These are phyloP conservation scores for Pezizomycotina sp. DNA, from an alignment of 2,329 filamentous ascomycete species.

Conservation along the genomic window DNA sequence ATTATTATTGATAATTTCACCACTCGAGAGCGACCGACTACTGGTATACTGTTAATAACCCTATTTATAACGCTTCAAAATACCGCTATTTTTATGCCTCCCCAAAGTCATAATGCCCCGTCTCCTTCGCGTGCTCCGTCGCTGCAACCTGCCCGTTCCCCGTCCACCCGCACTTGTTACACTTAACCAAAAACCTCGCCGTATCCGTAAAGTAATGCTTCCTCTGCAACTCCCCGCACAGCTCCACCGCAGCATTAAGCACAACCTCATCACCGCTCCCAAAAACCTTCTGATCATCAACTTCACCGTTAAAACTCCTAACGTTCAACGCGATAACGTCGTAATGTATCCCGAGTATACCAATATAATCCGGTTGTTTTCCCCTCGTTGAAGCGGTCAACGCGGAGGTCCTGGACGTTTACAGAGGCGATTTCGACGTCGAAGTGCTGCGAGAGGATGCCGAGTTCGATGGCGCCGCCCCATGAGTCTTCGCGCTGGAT, in stretches of 20 bases:
- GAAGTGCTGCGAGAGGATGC: conserved; percentile 70
- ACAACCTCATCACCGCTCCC: conserved; percentile 44
- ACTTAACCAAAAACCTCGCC: conserved; percentile 58
- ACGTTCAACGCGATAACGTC: conserved; percentile 68
- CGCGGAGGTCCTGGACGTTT: conserved; percentile 34
- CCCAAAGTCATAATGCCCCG: conserved; percentile 44
- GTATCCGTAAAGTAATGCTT: conserved; percentile 83
- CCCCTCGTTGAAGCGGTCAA: conserved; percentile 40
- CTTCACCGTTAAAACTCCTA: conserved; percentile 39
- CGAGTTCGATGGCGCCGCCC: conserved; percentile 83
- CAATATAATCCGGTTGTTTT: conserved; percentile 51
- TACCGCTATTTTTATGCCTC: no score
- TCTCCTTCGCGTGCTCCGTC: conserved; percentile 43
- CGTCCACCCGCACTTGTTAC: conserved; percentile 54
- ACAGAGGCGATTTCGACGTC: conserved; percentile 44
- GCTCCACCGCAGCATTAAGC: conserved; percentile 47
- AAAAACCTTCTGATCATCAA: conserved; percentile 57
- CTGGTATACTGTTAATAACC: no score
- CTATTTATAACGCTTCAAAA: no score
- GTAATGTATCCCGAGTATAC: conserved; percentile 92
- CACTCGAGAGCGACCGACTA: no score
- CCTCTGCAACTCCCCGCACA: conserved; percentile 50
- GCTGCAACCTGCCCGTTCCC: conserved; percentile 51
- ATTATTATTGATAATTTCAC: no score
- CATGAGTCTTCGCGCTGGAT: conserved; percentile 68